These are phyloP conservation scores for Colletotrichum sp. DNA, from an alignment of 2,329 filamentous ascomycete species.

Conservation along the genomic window DNA sequence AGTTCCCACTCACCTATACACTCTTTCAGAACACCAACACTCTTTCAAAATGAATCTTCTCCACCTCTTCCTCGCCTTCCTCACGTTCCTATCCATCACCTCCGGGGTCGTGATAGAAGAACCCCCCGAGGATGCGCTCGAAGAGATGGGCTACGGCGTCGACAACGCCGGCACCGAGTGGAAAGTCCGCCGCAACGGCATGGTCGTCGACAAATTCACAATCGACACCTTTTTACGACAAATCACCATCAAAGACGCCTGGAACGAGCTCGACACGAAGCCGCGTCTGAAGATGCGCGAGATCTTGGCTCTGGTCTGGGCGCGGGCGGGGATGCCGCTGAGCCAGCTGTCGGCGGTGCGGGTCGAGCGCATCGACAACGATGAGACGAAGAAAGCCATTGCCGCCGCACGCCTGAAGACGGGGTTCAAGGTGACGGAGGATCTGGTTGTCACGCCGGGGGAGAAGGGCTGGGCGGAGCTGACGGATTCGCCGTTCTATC, in stretches of 20 bases:
- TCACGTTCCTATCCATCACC: not conserved
- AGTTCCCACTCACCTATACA: not conserved
- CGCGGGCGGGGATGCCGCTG: not conserved
- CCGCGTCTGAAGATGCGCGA: not conserved
- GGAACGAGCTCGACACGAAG: not conserved
- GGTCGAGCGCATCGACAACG: not conserved
- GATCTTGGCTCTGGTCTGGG: not conserved
- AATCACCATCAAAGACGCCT: not conserved
- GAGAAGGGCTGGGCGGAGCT: not conserved
- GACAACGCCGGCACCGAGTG: not conserved
- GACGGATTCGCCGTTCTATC: not conserved
- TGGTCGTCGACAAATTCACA: not conserved
- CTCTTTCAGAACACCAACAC: not conserved
- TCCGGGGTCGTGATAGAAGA: not conserved
- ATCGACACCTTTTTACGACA: not conserved
- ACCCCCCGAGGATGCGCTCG: not conserved
- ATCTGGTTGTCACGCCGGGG: not conserved
- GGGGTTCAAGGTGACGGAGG: not conserved
- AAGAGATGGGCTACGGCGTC: not conserved
- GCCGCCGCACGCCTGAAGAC: not conserved
- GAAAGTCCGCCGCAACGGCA: not conserved
- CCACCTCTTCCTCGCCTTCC: not conserved
- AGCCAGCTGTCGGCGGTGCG: not conserved
- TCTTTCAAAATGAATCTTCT: not conserved
- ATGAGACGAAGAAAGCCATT: not conserved